These are phyloP conservation scores for Naumovozyma baii DNA, from an alignment of 805 yeast species.

Conservation along the genomic window DNA sequence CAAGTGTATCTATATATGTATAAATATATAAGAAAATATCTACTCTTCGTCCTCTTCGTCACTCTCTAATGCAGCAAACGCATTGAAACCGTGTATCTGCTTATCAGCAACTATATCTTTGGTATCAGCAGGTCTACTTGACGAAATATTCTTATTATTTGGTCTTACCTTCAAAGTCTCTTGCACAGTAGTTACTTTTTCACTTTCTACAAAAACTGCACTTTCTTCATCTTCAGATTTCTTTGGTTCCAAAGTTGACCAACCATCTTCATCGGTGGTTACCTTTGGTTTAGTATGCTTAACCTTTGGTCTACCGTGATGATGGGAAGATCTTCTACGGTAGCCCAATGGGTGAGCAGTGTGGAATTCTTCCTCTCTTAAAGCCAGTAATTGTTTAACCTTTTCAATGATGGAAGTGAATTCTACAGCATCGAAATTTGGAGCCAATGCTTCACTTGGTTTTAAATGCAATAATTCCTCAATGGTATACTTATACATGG, in stretches of 20 bases:
- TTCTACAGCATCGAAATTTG: constrained; percentile 52
- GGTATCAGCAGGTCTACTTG: constrained; percentile 64
- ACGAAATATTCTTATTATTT: constrained; percentile 63
- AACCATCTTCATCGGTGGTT: constrained; percentile 67
- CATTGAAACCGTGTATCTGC: constrained; percentile 60
- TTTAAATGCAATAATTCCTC: constrained; percentile 55
- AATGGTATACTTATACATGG: constrained; percentile 42
- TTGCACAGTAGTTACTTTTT: constrained; percentile 16
- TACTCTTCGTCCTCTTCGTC: constrained; percentile 46
- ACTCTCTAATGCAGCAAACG: constrained; percentile 66
- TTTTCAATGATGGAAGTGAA: constrained; percentile 59
- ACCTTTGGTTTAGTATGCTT: constrained; percentile 45
- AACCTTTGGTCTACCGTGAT: constrained; percentile 41
- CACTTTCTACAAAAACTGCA: constrained; percentile 31
- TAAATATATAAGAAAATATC: background rate
- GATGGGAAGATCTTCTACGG: constrained; percentile 49
- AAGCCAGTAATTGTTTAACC: constrained; percentile 41
- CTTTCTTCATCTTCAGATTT: constrained; percentile 14
- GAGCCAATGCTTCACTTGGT: constrained; percentile 49
- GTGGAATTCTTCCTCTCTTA: constrained; percentile 29
- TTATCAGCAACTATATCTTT: constrained; percentile 63
- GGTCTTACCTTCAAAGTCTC: constrained; percentile 54
- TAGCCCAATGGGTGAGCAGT: constrained; percentile 33
- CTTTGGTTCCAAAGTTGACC: constrained; percentile 60
- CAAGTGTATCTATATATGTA: background rate